Conservation (phyloP, 768 basidiomycete species). For the Lactarius pseudohatsudake region DNA sequence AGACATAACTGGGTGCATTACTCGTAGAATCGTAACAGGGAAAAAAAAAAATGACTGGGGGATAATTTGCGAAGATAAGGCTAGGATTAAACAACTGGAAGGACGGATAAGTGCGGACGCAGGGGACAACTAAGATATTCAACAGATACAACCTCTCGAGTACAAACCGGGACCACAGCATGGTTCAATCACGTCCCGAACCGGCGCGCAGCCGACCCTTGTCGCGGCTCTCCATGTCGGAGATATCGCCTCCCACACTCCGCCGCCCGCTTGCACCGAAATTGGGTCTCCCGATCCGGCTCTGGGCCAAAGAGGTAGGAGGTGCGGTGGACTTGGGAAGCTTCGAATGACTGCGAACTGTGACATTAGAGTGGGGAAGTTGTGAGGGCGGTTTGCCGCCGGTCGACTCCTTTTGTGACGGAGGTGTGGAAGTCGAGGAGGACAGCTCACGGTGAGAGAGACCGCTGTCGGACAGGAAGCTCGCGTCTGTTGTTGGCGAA, state of each 20-base stretch:
- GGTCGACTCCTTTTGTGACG: slow-evolving; percentile 21
- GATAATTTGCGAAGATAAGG: slow-evolving; percentile 1
- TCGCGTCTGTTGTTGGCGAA: slow-evolving; percentile 33
- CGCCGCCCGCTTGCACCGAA: slow-evolving; percentile 29
- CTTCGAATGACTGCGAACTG: slow-evolving; percentile 32
- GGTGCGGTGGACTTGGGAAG: slow-evolving; percentile 24
- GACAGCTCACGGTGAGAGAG: slow-evolving; percentile 20
- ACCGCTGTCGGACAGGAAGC: slow-evolving; percentile 23
- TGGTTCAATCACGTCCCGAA: slow-evolving; percentile 29
- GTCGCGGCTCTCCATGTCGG: slow-evolving; percentile 27
- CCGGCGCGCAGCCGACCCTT: slow-evolving; percentile 31
- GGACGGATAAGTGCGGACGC: slow-evolving; percentile 14
- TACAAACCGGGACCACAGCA: slow-evolving; percentile 3
- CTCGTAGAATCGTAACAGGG: slow-evolving; percentile 16
- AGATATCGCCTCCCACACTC: slow-evolving; percentile 32
- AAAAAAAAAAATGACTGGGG: slow-evolving; percentile 3
- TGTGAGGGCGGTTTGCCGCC: slow-evolving; percentile 21
- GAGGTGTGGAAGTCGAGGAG: slow-evolving; percentile 10
- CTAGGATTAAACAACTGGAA: slow-evolving; percentile 7
- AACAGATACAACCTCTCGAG: slow-evolving; percentile 13
- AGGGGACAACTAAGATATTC: slow-evolving; percentile 14
- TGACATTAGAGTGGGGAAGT: slow-evolving; percentile 32
- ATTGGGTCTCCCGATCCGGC: slow-evolving; percentile 36
- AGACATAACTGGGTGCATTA: slow-evolving; percentile 26
- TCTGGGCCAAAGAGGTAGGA: slow-evolving; percentile 32